Evolutionary conservation across 768 basidiomycete genomes (phyloP), one percentile per base, ranked within the genome.

Genomic region (Lactarius pseudohatsudake): DNA sequence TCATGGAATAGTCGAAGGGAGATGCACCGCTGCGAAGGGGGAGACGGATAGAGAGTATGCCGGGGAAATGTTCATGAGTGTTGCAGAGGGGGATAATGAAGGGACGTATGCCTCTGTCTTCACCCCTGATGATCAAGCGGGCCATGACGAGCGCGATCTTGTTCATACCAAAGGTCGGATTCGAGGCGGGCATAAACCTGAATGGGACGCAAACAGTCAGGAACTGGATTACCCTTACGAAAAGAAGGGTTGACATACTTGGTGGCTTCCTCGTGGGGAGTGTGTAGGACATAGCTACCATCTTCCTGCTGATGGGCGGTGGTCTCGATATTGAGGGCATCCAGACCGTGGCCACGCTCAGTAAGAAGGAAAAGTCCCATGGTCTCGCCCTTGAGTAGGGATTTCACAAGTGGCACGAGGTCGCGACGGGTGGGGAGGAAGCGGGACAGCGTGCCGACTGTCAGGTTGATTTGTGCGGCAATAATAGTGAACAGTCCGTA

Each of bases 131-230:
- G n/a, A 86, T 82, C 30, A 86, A 74, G 41, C 79, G 78, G 15
- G 86, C 86, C 79, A 85, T 84, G 40, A 86, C 84, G 40, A 86
- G 71, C 11, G 85, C 84, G 5, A 86, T 77, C 64, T 85, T 85
- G 2, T 84, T 76, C 18, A 84, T 77, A 5, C 81, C 80, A 69
- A 84, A 84, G 6, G 76, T 71, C 3, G 85, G 84, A 11, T 81
- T 81, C 2, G 85, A 81, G 30, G 83, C 80, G 11, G 85, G 84
- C 84, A 86, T 86, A 69, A 84, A 85, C 69, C 86, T 86, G 64
- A 36, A 59, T 36, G 40, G 57, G 18, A 59, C 56, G 68, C 20
- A 61, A 56, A 62, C 65, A 8, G 22, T 61, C 22, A 61, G 34
- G 3, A 16, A 50, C 18, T 60, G 11, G 10, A n/a, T n/a, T n/a